Base-by-base conservation (phyloP, 75 land plant species). In the Ceratopteris richardii region DNA sequence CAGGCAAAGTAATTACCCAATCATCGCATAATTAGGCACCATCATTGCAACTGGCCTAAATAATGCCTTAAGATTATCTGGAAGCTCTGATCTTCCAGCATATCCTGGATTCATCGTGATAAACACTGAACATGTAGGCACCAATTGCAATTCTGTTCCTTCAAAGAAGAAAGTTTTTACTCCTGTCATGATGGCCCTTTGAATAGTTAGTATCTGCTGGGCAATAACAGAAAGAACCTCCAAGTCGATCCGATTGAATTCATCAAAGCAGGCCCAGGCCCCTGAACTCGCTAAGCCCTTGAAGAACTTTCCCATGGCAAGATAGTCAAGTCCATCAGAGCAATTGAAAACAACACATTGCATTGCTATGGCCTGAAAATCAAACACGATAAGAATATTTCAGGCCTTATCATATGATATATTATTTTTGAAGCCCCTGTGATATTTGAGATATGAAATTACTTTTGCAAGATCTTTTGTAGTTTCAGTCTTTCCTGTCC, bases 401-500 rank as follows among this genome's bases (percentile, higher is more conserved):
- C 37, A n/a, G n/a, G n/a, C n/a, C n/a, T n/a, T n/a, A n/a, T n/a
- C n/a, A n/a, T n/a, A n/a, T n/a, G n/a, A n/a, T n/a, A n/a, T n/a
- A n/a, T n/a, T n/a, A n/a, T n/a, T n/a, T 33, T 33, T 33, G 37
- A 9, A 33, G 37, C 37, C 7, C 9, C 37, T 4, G 9, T 9
- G 37, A 33, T 33, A n/a, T n/a, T n/a, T 9, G 9, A 3, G 37
- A 33, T 33, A 21, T 3, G 1, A 60, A 41, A 2, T 29, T 58
- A 71, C 73, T 62, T 72, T 72, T 1, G 75, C 75, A 59, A 72
- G 75, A 65, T 72, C 75, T 53, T 72, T 72, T 0, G 75, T 72
- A 20, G 75, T 72, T 29, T 72, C 75, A 0, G 75, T 72, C 31
- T 72, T 72, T 42, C 75, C 75, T 20, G 75, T 72, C n/a, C 75